Evolutionary conservation across 768 basidiomycete species (phyloP).

Genomic region (Nevesoporus exiguus): DNA sequence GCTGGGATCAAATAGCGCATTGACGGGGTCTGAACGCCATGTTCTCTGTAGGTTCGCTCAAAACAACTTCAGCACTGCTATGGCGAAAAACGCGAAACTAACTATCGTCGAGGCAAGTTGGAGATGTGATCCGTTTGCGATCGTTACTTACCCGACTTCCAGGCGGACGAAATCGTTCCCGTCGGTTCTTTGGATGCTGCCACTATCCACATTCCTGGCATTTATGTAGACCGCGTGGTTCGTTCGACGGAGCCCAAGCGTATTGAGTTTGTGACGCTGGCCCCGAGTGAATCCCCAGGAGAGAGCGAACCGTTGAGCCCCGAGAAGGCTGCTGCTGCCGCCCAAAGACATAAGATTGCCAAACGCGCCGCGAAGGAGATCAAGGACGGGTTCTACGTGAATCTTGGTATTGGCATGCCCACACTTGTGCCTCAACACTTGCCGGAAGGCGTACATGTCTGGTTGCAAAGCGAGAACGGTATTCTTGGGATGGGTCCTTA

Average conservation of each 20-base stretch:
- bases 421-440: constrained; percentile 83
- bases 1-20: not conserved
- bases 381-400: constrained; percentile 84
- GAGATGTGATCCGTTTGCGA: constrained; percentile 1
- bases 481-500: constrained; percentile 91
- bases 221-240: constrained; percentile 89
- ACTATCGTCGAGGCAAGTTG: constrained; percentile 82
- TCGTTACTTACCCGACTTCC: not conserved
- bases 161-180: constrained; percentile 91
- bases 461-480: constrained; percentile 90
- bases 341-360: constrained; percentile 71
- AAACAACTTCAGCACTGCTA: constrained; percentile 82
- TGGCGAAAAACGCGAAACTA: constrained; percentile 86
- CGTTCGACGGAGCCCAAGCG: constrained; percentile 69
- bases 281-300: constrained; percentile 39
- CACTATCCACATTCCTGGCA: constrained; percentile 76
- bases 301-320: constrained; percentile 34
- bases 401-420: constrained; percentile 89
- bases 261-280: constrained; percentile 73
- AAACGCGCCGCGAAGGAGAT: constrained; percentile 87
- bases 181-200: constrained; percentile 78
- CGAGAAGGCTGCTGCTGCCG: constrained; percentile 51
- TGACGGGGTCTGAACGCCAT: not conserved
- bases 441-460: constrained; percentile 71
- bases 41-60: constrained; percentile 61